Conservation (phyloP, 768 basidiomycete genomes). For the Phylloporus sp. region DNA sequence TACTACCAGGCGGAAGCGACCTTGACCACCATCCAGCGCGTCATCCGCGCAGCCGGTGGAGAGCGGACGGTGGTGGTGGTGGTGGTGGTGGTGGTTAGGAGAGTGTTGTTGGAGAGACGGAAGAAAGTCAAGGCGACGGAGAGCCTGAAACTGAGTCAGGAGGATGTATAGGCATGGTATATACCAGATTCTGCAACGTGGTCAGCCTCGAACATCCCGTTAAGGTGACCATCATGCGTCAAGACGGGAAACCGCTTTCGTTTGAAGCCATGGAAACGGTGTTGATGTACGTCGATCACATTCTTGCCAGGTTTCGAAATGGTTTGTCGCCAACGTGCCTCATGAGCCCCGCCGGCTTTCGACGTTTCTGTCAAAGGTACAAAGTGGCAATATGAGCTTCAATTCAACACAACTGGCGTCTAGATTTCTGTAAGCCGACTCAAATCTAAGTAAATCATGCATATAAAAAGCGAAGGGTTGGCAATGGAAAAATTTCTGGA, state of each 20-base stretch:
- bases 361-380: constrained; percentile 21
- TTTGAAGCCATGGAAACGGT: constrained; percentile 24
- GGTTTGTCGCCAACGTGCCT: constrained; percentile 10
- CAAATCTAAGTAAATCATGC: no score
- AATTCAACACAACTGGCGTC: no score
- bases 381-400: constrained; percentile 12
- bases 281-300: constrained; percentile 32
- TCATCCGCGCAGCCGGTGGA: constrained; percentile 25
- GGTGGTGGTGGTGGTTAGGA: no score
- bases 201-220: neutral
- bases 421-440: no score
- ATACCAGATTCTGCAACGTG: neutral
- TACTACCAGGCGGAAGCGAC: constrained; percentile 15
- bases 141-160: neutral
- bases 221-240: constrained; percentile 26
- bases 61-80: constrained; percentile 16
- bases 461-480: no score
- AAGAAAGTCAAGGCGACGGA: constrained; percentile 16
- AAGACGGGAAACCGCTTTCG: constrained; percentile 22
- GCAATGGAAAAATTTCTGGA: no score
- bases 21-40: constrained; percentile 21
- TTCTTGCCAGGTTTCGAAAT: constrained; percentile 27
- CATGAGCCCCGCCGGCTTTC: constrained; percentile 22
- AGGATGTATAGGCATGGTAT: constrained; percentile 25
- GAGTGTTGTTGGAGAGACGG: constrained; percentile 26